Evolutionary conservation across 2,329 filamentous ascomycete species (phyloP).

Genomic region (Drechslerella coelobrocha): DNA sequence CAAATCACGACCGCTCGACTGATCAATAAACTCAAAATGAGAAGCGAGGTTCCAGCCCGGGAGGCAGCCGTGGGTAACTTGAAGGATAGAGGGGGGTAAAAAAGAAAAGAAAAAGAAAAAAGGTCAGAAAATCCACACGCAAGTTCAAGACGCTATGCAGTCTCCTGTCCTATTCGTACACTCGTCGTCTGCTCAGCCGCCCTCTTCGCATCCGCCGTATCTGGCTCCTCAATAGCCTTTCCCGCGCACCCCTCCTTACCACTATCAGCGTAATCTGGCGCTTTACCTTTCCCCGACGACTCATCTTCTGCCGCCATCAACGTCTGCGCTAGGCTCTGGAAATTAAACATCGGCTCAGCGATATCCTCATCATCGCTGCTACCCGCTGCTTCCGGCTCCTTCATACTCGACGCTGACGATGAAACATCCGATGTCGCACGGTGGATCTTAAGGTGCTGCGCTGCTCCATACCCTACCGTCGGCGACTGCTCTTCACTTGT

Average conservation of each 20-base stretch:
- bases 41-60: neutral
- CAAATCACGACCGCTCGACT: neutral
- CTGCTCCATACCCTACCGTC: conserved; percentile 26
- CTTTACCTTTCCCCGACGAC: neutral
- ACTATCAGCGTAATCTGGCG: neutral
- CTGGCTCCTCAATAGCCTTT: conserved; percentile 10
- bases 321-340: conserved; percentile 82
- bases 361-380: conserved; percentile 53
- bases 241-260: neutral
- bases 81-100: too few relatives aligned
- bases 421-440: conserved; percentile 46
- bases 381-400: conserved; percentile 41
- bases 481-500: conserved; percentile 42
- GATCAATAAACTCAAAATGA: neutral
- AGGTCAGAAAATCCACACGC: conserved; percentile 5
- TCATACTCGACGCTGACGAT: conserved; percentile 48
- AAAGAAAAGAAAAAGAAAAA: conserved; percentile 11
- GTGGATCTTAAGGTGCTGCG: conserved; percentile 41
- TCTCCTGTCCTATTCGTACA: conserved; percentile 48
- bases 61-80: neutral
- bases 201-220: conserved; percentile 38
- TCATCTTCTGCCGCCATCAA: conserved; percentile 71
- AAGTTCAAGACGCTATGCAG: conserved; percentile 43
- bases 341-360: conserved; percentile 86
- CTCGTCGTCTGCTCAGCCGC: conserved; percentile 19